phyloP scores from a whole-genome alignment of 106 monocot genomes.

The Iris macrosiphon region DNA sequence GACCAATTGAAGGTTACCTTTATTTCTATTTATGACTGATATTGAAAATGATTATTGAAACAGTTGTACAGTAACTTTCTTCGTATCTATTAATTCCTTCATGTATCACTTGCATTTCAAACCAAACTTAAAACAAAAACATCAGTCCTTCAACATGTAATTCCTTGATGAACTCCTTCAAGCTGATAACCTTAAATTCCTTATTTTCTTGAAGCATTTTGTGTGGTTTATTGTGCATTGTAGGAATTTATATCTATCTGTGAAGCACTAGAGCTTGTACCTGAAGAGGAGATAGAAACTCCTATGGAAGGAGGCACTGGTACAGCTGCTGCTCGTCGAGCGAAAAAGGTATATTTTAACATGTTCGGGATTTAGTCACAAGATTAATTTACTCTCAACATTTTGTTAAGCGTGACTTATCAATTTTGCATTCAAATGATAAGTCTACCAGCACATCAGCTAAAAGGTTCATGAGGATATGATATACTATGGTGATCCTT shows the following conservation, averaged over 20 bases:
- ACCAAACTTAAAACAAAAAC: too few species aligned
- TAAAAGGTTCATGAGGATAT: too few species aligned
- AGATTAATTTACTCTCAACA: neutral
- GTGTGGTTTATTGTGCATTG: neutral
- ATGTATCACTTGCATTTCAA: neutral
- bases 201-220: too few species aligned
- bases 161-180: too few species aligned
- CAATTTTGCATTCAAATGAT: too few species aligned
- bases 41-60: neutral
- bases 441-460: too few species aligned
- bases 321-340: conserved; percentile 52
- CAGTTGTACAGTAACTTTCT: neutral
- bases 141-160: too few species aligned
- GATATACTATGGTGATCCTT: too few species aligned
- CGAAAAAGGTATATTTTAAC: conserved; percentile 58
- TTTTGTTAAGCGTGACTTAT: too few species aligned
- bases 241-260: conserved; percentile 95
- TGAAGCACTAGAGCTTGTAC: conserved; percentile 88
- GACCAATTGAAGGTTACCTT: conserved; percentile 70
- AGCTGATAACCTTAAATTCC: too few species aligned
- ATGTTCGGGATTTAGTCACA: neutral
- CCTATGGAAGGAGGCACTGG: conserved; percentile 21
- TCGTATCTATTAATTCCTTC: neutral
- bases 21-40: neutral
- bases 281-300: conserved; percentile 71